A percentile compares a stretch with the other conserved stretches of the same genome.
These are phyloP conservation scores for Tricholoma terreum DNA, from an alignment of 768 basidiomycete species.

Conservation along the genomic window DNA sequence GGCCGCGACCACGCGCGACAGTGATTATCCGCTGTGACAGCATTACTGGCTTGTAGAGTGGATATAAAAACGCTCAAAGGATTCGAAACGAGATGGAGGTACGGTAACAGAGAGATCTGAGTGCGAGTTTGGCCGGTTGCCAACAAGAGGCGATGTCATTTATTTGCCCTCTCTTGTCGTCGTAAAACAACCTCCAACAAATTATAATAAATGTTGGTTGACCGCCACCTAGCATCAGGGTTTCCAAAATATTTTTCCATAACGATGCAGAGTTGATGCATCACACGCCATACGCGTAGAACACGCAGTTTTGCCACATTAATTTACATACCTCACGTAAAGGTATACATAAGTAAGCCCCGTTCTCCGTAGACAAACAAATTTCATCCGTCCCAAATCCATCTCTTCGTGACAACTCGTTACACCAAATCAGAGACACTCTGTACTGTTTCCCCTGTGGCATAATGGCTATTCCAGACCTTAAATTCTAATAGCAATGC, in stretches of 20 bases:
- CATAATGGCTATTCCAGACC: too few relatives aligned
- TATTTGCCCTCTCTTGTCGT: conserved; percentile 18
- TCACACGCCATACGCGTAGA: neutral
- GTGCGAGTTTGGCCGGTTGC: conserved; percentile 2
- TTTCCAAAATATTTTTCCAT: too few relatives aligned
- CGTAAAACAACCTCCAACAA: too few relatives aligned
- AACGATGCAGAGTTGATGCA: too few relatives aligned
- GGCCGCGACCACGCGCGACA: conserved; percentile 57
- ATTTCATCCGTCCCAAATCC: neutral
- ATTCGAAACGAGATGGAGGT: neutral
- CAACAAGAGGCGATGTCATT: conserved; percentile 16
- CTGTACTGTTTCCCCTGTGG: neutral
- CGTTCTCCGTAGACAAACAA: neutral
- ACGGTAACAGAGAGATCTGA: neutral
- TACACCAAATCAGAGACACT: neutral
- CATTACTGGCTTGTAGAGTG: conserved; percentile 37
- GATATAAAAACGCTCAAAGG: too few relatives aligned
- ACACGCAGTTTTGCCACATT: neutral
- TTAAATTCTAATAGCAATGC: neutral
- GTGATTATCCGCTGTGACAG: conserved; percentile 68
- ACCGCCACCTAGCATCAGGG: too few relatives aligned
- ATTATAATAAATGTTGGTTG: too few relatives aligned
- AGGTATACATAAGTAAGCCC: neutral
- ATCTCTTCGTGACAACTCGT: neutral
- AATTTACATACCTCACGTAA: neutral